Percentiles rank a stretch among this genome's conserved stretches.
phyloP scores from a whole-genome alignment of 495 filamentous ascomycete species.

The Podospora conica region DNA sequence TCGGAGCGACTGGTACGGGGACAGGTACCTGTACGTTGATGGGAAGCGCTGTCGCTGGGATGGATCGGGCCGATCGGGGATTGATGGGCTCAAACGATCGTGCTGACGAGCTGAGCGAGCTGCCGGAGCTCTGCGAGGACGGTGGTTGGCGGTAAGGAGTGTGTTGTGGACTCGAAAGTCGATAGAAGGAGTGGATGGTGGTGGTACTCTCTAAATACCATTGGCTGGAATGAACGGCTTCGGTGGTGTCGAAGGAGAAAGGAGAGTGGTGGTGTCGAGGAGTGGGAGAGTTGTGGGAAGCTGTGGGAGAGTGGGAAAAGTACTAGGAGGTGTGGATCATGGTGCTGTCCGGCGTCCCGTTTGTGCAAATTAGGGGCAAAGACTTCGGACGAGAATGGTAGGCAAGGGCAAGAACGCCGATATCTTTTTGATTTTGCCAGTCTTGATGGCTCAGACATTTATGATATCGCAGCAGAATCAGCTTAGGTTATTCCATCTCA shows the following conservation, averaged over 20 bases:
- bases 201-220: neutral
- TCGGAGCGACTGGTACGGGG: neutral
- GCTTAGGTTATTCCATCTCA: too few species aligned
- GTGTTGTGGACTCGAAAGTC: neutral
- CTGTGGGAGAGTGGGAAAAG: neutral
- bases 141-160: neutral
- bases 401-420: too few species aligned
- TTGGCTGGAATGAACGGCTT: neutral
- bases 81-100: neutral
- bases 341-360: neutral
- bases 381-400: too few species aligned
- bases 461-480: too few species aligned
- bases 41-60: neutral
- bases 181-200: neutral
- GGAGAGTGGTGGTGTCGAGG: neutral
- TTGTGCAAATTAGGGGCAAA: too few species aligned
- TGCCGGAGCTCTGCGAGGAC: neutral
- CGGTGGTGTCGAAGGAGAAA: neutral
- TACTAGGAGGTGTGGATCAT: neutral
- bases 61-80: neutral
- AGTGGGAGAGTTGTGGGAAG: neutral
- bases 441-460: too few species aligned
- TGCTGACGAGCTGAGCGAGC: neutral
- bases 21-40: neutral
- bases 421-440: too few species aligned